Evolutionary conservation across 345 rosid genomes (phyloP).

Genomic region (Populus pruinosa): DNA sequence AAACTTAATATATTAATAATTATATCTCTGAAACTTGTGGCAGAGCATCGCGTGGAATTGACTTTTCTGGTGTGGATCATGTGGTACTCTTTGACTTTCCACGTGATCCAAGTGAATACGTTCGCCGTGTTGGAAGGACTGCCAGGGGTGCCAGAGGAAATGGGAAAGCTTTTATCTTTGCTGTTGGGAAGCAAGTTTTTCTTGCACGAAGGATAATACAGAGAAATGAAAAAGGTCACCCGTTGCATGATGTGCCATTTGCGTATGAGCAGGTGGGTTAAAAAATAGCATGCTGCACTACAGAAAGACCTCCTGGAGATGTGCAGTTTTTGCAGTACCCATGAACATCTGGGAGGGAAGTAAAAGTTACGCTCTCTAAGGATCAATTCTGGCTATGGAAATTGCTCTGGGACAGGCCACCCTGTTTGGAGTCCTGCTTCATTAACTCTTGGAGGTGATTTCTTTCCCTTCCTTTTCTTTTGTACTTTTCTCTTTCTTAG

Average conservation of each 20-base stretch:
- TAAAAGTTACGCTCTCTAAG: not conserved
- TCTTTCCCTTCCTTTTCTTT: too few relatives aligned
- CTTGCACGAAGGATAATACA: constrained; percentile 67
- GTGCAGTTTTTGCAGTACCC: too few relatives aligned
- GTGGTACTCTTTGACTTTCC: constrained; percentile 84
- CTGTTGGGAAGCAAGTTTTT: constrained; percentile 84
- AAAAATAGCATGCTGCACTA: not conserved
- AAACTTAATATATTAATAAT: not conserved
- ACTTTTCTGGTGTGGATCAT: constrained; percentile 77
- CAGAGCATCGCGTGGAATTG: constrained; percentile 90
- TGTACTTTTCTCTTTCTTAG: too few relatives aligned
- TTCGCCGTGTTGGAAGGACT: constrained; percentile 90
- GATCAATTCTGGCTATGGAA: not conserved
- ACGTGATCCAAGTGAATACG: constrained; percentile 90
- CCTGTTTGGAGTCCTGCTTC: too few relatives aligned
- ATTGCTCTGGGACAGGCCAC: not conserved
- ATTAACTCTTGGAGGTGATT: too few relatives aligned
- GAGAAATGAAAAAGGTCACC: constrained; percentile 80
- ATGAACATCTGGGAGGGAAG: too few relatives aligned
- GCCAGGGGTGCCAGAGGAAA: constrained; percentile 89
- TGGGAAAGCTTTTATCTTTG: constrained; percentile 85
- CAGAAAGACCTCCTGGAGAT: too few relatives aligned
- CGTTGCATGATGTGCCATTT: constrained; percentile 83
- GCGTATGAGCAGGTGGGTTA: constrained; percentile 52
- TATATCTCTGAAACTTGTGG: constrained; percentile 16